These are phyloP conservation scores for Monosporascus ibericus DNA, from an alignment of 2,329 filamentous ascomycete genomes.

Conservation along the genomic window DNA sequence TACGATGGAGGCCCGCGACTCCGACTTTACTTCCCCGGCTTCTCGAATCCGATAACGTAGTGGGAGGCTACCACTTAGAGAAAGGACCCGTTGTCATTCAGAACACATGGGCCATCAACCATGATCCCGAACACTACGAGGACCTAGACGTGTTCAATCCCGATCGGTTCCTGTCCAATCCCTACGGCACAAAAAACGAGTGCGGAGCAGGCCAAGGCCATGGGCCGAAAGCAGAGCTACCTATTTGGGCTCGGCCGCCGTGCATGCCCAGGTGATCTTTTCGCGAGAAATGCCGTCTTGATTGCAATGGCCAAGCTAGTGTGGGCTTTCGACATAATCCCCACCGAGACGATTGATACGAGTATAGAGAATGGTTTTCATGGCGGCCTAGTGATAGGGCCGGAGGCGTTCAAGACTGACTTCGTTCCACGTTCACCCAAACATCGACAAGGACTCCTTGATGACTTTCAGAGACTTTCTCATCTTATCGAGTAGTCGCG, in stretches of 20 bases:
- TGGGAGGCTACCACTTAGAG: constrained; percentile 8
- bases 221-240: constrained; percentile 4
- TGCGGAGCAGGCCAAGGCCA: background rate
- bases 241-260: constrained; percentile 5
- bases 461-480: constrained; percentile 1
- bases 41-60: constrained; percentile 9
- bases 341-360: background rate
- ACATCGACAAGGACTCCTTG: background rate
- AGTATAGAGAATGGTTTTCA: constrained; percentile 5
- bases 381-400: constrained; percentile 1
- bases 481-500: background rate
- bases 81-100: constrained; percentile 32
- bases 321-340: constrained; percentile 3
- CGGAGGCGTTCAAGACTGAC: constrained; percentile 1
- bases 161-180: constrained; percentile 7
- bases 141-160: constrained; percentile 13
- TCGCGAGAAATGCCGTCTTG: constrained; percentile 3
- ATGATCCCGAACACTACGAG: constrained; percentile 9
- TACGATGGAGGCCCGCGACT: constrained; percentile 12
- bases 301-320: constrained; percentile 3
- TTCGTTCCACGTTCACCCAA: constrained; percentile 1
- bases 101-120: constrained; percentile 32
- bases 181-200: constrained; percentile 1
- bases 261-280: constrained; percentile 4
- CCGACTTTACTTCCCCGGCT: constrained; percentile 8